These are phyloP conservation scores for Pseudozyma thailandica DNA, from an alignment of 1,284 basidiomycete genomes.

Conservation along the genomic window DNA sequence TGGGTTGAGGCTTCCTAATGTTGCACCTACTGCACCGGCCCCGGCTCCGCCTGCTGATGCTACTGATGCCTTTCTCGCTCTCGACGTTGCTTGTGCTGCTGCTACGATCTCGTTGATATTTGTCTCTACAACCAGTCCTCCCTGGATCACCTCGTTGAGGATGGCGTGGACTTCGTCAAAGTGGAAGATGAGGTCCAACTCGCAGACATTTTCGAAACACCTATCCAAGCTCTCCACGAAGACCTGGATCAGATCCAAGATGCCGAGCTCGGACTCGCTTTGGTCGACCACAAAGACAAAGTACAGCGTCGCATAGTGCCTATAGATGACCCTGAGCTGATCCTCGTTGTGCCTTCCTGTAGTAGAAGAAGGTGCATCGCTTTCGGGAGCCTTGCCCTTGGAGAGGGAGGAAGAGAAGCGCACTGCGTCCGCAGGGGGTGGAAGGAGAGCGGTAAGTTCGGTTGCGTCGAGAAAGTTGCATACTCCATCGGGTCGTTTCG, in stretches of 20 bases:
- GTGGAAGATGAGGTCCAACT: conserved; percentile 97
- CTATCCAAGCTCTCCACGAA: conserved; percentile 96
- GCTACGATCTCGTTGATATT: conserved; percentile 89
- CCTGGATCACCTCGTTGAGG: conserved; percentile 93
- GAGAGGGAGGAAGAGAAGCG: conserved; percentile 26
- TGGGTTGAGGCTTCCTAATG: conserved; percentile 22
- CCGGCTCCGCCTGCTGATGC: conserved; percentile 14
- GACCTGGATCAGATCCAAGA: conserved; percentile 97
- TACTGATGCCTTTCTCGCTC: conserved; percentile 29
- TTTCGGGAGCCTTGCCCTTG: conserved; percentile 11
- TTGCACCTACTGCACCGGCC: conserved; percentile 6
- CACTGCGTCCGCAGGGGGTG: conserved; percentile 47
- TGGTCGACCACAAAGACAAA: conserved; percentile 97
- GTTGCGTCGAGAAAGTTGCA: conserved; percentile 67
- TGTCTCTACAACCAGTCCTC: conserved; percentile 96
- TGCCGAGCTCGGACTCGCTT: conserved; percentile 93
- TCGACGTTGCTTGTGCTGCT: conserved; percentile 67
- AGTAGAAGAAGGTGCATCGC: background rate
- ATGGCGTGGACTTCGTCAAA: conserved; percentile 98
- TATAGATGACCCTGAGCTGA: conserved; percentile 65
- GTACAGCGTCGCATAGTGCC: conserved; percentile 89
- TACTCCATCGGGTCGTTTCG: conserved; percentile 58
- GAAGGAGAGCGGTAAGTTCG: conserved; percentile 61
- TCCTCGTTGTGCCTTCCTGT: conserved; percentile 28
- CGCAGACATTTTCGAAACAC: conserved; percentile 98